These are phyloP conservation scores for Lagerstroemia speciosa DNA, from an alignment of 345 rosid genomes.

Conservation along the genomic window DNA sequence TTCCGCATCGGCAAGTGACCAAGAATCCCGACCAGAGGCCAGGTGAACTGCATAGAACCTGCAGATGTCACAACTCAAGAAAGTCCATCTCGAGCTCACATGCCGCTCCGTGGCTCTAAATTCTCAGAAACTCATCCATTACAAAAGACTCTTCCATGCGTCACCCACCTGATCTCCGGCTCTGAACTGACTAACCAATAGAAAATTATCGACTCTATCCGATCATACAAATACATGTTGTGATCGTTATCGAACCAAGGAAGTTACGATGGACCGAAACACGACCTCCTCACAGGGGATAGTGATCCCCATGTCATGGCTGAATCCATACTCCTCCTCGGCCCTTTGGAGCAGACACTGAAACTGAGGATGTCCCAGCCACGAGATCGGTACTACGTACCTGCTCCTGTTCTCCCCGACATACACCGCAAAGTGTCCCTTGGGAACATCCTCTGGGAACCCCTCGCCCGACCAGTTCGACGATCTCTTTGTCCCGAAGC, in stretches of 20 bases:
- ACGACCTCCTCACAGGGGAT: slow-evolving; percentile 85
- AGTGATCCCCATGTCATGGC: slow-evolving; percentile 80
- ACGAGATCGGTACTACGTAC: slow-evolving; percentile 59
- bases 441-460: slow-evolving; percentile 71
- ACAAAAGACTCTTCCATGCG: too few species aligned
- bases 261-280: slow-evolving; percentile 47
- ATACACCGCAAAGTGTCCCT: slow-evolving; percentile 86
- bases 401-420: slow-evolving; percentile 73
- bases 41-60: too few species aligned
- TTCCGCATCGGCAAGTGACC: too few species aligned
- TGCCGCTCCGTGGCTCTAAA: too few species aligned
- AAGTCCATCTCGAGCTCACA: too few species aligned
- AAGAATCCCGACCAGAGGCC: too few species aligned
- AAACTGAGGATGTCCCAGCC: too few species aligned
- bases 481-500: slow-evolving; percentile 29
- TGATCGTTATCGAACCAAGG: slow-evolving; percentile 26
- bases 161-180: too few species aligned
- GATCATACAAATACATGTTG: background rate
- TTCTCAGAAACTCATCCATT: too few species aligned
- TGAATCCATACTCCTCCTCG: slow-evolving; percentile 84
- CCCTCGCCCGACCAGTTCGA: slow-evolving; percentile 4
- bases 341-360: too few species aligned
- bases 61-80: too few species aligned
- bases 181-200: too few species aligned
- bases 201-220: background rate